A percentile compares a stretch with the other conserved stretches of the same genome.
Conservation (phyloP, 1,139 yeast genomes). For the Candida dubliniensis region DNA sequence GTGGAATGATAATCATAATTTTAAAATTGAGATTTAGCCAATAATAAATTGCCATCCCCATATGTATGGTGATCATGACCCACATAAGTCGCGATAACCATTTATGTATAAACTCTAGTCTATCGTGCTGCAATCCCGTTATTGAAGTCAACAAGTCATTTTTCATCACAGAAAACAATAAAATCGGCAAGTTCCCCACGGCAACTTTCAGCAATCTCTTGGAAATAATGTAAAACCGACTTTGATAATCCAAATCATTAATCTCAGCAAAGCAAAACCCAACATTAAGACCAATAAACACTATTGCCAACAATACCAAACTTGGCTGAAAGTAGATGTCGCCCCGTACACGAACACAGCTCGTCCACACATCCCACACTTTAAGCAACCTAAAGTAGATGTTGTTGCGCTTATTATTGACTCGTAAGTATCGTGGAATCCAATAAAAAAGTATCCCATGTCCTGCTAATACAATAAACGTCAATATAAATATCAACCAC, state of each 20-base stretch:
- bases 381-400: conserved; percentile 29
- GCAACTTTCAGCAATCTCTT: conserved; percentile 45
- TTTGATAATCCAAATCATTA: conserved; percentile 40
- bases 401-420: conserved; percentile 10
- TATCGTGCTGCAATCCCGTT: conserved; percentile 45
- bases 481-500: conserved; percentile 34
- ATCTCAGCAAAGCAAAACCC: conserved; percentile 30
- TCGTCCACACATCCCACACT: conserved; percentile 30
- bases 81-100: conserved; percentile 48
- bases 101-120: conserved; percentile 40
- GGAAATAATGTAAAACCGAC: conserved; percentile 38
- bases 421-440: conserved; percentile 32
- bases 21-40: conserved; percentile 42
- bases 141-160: conserved; percentile 40
- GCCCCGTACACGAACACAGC: conserved; percentile 18
- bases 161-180: conserved; percentile 37
- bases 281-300: conserved; percentile 29
- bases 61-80: conserved; percentile 38
- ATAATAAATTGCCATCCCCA: conserved; percentile 31
- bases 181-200: conserved; percentile 40
- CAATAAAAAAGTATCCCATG: conserved; percentile 47
- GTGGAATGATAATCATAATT: conserved; percentile 50
- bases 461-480: conserved; percentile 25
- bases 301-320: conserved; percentile 26
- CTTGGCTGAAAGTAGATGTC: conserved; percentile 43